Percentiles rank a stretch among this genome's conserved stretches.
Conservation (phyloP, 176 grass and related monocot species). For the Saccharum officinarum region DNA sequence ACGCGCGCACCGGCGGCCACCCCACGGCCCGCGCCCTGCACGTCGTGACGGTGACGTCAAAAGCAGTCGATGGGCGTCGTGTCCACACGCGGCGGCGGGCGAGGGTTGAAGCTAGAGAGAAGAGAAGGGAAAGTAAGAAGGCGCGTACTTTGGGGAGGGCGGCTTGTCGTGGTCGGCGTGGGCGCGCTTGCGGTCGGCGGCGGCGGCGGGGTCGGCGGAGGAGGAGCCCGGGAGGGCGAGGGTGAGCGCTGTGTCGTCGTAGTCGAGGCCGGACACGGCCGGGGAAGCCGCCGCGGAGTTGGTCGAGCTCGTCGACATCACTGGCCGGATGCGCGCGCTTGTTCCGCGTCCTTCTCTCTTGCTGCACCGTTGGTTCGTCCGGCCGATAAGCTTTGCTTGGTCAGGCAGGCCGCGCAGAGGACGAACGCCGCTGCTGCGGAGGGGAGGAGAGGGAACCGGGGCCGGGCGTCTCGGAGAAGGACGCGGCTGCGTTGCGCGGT, state of each 20-base stretch:
- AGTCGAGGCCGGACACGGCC: conserved; percentile 65
- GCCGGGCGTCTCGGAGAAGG: background rate
- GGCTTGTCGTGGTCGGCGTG: conserved; percentile 37
- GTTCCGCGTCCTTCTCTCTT: background rate
- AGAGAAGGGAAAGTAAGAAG: too few species aligned
- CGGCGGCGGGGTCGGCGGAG: background rate
- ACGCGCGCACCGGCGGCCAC: conserved; percentile 93
- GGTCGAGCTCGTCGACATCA: conserved; percentile 31
- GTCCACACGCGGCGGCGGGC: background rate
- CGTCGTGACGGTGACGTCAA: background rate
- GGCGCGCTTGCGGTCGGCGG: conserved; percentile 41
- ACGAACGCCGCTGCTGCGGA: background rate
- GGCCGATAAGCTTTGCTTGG: background rate
- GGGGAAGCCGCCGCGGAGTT: conserved; percentile 41
- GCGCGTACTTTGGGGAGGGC: conserved; percentile 44
- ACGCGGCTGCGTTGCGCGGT: conserved; percentile 23
- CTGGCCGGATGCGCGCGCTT: background rate
- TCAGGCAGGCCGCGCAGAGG: background rate
- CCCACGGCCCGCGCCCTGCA: conserved; percentile 77
- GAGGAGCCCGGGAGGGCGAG: conserved; percentile 59
- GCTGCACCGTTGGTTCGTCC: background rate
- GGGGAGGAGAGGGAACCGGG: background rate
- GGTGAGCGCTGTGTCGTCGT: conserved; percentile 69
- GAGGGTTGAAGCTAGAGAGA: background rate
- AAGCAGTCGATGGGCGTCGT: background rate